Conservation (phyloP, 2,329 filamentous ascomycete genomes). For the Paecilomyces fulvus region DNA sequence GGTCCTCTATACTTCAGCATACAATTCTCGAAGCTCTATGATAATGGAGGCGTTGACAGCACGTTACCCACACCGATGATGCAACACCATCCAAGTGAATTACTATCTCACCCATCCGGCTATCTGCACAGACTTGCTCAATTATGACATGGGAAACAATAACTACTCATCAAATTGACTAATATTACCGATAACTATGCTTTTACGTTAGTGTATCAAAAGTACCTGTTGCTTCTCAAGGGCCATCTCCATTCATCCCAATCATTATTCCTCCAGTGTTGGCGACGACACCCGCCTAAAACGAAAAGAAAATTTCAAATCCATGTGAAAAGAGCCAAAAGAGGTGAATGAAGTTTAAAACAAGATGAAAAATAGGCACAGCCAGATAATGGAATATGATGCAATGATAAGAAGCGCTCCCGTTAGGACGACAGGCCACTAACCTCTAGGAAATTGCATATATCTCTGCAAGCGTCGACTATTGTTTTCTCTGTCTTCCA, state of each 20-base stretch:
- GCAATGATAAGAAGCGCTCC: background rate
- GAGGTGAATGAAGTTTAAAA: background rate
- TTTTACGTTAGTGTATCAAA: background rate
- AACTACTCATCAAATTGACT: background rate
- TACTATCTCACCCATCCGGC: too few relatives aligned
- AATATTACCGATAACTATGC: background rate
- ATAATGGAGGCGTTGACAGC: too few relatives aligned
- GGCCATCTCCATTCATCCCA: background rate
- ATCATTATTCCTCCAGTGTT: background rate
- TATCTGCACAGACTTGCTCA: too few relatives aligned
- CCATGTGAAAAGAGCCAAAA: background rate
- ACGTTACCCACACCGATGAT: too few relatives aligned
- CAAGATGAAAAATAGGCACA: too few relatives aligned
- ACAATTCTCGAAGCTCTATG: too few relatives aligned
- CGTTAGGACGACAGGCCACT: constrained; percentile 18
- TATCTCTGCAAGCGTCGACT: constrained; percentile 28
- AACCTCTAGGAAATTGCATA: constrained; percentile 29
- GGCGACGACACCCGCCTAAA: background rate
- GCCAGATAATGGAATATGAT: background rate
- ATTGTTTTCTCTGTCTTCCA: constrained; percentile 32
- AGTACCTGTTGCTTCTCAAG: background rate
- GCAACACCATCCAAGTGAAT: too few relatives aligned
- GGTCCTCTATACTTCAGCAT: too few relatives aligned
- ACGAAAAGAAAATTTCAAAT: background rate
- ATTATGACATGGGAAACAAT: background rate